These are phyloP conservation scores for Starmerella sp. DNA, from an alignment of 805 yeast species.

Conservation along the genomic window DNA sequence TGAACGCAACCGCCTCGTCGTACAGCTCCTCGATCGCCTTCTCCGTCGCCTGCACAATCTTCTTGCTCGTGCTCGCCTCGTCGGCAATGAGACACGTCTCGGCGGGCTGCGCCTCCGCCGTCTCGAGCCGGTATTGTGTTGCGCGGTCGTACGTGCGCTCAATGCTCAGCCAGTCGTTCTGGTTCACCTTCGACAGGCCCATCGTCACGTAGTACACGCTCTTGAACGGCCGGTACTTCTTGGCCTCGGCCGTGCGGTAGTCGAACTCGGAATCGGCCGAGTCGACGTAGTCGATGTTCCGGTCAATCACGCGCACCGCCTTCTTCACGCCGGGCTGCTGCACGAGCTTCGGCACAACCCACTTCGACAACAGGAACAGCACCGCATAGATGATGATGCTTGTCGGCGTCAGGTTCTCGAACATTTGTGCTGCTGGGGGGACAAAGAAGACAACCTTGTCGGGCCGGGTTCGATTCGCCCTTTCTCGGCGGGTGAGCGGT, in stretches of 20 bases:
- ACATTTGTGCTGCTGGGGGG: slow-evolving; percentile 4
- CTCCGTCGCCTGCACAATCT: slow-evolving; percentile 24
- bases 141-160: slow-evolving; percentile 40
- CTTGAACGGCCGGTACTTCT: slow-evolving; percentile 47
- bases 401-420: slow-evolving; percentile 12
- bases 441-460: too few relatives aligned
- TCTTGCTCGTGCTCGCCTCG: slow-evolving; percentile 5
- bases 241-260: slow-evolving; percentile 8
- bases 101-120: slow-evolving; percentile 4
- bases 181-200: slow-evolving; percentile 42
- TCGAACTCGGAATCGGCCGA: slow-evolving; percentile 12
- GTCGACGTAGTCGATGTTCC: slow-evolving; percentile 9
- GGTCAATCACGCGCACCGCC: slow-evolving; percentile 14
- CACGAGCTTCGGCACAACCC: slow-evolving; percentile 9
- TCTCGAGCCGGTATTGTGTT: slow-evolving; percentile 29
- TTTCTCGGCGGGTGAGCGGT: background rate
- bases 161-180: slow-evolving; percentile 48
- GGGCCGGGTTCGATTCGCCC: background rate
- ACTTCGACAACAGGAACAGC: slow-evolving; percentile 3
- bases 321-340: slow-evolving; percentile 4
- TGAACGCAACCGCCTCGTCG: slow-evolving; percentile 32
- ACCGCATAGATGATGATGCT: slow-evolving; percentile 7
- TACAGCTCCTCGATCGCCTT: slow-evolving; percentile 41
- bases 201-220: slow-evolving; percentile 49
- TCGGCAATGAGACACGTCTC: slow-evolving; percentile 13